Percentiles rank a stretch among this genome's conserved stretches.
These are phyloP conservation scores for Phyllosticta citribraziliensis DNA, from an alignment of 2,329 filamentous ascomycete species.

Conservation along the genomic window DNA sequence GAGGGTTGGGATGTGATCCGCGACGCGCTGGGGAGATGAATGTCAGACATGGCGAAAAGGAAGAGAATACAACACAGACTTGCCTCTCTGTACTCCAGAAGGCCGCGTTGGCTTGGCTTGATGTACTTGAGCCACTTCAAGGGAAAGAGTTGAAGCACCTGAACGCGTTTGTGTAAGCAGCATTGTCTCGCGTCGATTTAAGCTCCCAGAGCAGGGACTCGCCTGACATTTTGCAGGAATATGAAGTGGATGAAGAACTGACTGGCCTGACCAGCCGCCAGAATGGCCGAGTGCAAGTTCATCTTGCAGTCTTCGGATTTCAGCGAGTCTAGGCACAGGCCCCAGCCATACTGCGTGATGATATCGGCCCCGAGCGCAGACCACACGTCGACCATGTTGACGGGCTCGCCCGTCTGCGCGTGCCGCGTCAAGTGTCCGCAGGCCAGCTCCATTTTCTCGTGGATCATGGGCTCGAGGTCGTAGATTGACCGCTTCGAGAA, in stretches of 20 bases:
- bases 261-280: not conserved
- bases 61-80: not conserved
- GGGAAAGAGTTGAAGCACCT: not conserved
- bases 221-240: not conserved
- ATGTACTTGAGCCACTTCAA: not conserved
- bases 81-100: not conserved
- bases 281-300: not conserved
- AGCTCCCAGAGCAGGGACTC: not conserved
- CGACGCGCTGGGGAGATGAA: not conserved
- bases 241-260: not conserved
- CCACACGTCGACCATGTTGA: not conserved
- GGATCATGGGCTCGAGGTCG: conserved; percentile 19
- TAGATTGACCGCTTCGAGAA: conserved; percentile 15
- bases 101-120: not conserved
- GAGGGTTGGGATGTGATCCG: not conserved
- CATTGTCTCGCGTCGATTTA: not conserved
- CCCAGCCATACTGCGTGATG: conserved; percentile 35
- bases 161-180: not conserved
- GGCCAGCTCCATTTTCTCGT: conserved; percentile 21
- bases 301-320: conserved; percentile 23
- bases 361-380: conserved; percentile 36
- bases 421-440: conserved; percentile 20
- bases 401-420: not conserved
- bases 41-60: not conserved
- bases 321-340: conserved; percentile 25